Evolutionary conservation across 2,329 filamentous ascomycete species (phyloP).

Genomic region (Colletotrichum trifolii): DNA sequence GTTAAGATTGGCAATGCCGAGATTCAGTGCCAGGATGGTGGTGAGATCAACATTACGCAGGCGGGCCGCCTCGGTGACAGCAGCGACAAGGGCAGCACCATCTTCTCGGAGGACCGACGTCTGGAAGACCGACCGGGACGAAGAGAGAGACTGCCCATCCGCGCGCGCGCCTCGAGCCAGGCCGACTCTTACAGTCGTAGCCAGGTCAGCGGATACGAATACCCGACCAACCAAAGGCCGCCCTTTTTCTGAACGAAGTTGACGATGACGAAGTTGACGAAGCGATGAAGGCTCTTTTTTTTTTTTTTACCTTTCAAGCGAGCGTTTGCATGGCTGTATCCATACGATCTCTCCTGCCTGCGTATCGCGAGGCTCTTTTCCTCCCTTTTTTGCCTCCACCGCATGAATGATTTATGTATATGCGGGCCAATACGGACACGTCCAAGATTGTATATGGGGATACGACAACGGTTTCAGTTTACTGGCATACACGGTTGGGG

Average conservation of each 20-base stretch:
- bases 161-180: constrained; percentile 61
- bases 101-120: constrained; percentile 61
- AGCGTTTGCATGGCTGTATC: constrained; percentile 34
- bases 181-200: constrained; percentile 56
- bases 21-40: constrained; percentile 68
- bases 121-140: constrained; percentile 43
- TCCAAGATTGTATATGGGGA: constrained; percentile 15
- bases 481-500: constrained; percentile 26
- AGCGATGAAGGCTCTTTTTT: constrained; percentile 39
- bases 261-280: constrained; percentile 35
- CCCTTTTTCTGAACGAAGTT: constrained; percentile 34
- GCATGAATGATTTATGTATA: constrained; percentile 36
- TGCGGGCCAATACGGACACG: constrained; percentile 1
- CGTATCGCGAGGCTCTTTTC: constrained; percentile 32
- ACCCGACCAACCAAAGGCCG: constrained; percentile 23
- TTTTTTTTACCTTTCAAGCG: constrained; percentile 32
- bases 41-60: constrained; percentile 67
- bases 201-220: constrained; percentile 38
- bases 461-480: constrained; percentile 22
- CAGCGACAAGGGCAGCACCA: constrained; percentile 63
- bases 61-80: constrained; percentile 51
- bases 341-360: constrained; percentile 38
- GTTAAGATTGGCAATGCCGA: constrained; percentile 67
- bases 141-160: constrained; percentile 57
- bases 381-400: constrained; percentile 36